Base-by-base conservation (phyloP, 768 basidiomycete species). In the Lactifluus subvellereus region DNA sequence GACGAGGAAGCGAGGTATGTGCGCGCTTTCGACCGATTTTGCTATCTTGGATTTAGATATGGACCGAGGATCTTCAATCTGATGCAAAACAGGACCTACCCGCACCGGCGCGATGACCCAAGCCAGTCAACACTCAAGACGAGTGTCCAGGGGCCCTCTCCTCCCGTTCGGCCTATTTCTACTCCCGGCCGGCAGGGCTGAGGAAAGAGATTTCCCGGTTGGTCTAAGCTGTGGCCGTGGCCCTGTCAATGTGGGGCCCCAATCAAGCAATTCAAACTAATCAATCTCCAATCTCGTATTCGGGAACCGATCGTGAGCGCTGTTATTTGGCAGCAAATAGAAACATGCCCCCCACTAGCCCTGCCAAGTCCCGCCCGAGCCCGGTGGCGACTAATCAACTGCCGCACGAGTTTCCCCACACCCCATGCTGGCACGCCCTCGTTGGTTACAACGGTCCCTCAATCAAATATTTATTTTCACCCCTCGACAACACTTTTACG, bases 141-240 rank as follows among this genome's bases (percentile, higher is more conserved):
- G 57, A 48, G 61, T 62, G 61, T 62, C 61, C 57, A 56, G 57
- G 61, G 61, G 61, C 35, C 61, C 43, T 37, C 30, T 18, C 52
- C 18, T 53, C 22, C 45, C 42, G 22, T 38, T 53, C 61, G 61
- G 61, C 43, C 20, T 18, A 16, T 57, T 16, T 53, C 35, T 62
- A 30, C 27, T 32, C n/a, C 61, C 61, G 50, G 37, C 57, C 61
- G 43, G 57, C 45, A 11, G 42, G 42, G 14, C 13, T 6, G 33
- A n/a, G 27, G 27, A n/a, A 35, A 40, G 33, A 52, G 33, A 37
- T n/a, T 9, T 2, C 8, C 52, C 50, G 16, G 42, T 45, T n/a
- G 10, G 33, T 47, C 60, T 16, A 27, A 40, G 55, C 49, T 42
- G 50, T 52, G 59, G 45, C 45, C 45, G 7, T 42, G 54, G 22